Base-by-base conservation (phyloP, 78 protist species). In the Dictyostelium firmibasis region DNA sequence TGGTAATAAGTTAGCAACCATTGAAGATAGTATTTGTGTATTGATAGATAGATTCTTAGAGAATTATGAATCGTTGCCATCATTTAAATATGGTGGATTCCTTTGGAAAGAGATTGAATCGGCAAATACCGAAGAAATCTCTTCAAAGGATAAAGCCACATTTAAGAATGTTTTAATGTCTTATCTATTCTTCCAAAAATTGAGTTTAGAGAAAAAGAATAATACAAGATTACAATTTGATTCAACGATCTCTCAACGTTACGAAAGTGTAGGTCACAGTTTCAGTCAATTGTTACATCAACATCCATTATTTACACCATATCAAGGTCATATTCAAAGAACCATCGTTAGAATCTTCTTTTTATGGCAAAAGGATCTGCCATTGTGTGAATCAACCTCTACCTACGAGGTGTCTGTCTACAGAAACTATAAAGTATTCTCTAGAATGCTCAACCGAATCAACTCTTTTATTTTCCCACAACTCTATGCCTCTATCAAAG, bases 251-350 rank as follows among this genome's bases (percentile, higher is more conserved):
- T 38, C 36, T 27, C 87, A 79, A 69, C 83, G 83, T 29, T 89
- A 81, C 33, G 94, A 89, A 81, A 33, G 43, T 67, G 82, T 81
- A 25, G 75, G 83, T 25, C 86, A 81, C 7, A 41, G 74, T 6
- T 81, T 89, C 27, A 79, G 86, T 7, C 38, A 36, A 23, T 23
- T 70, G 9, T 85, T 89, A 14, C 86, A 89, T 50, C 79, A 81
- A 47, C 64, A 43, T 29, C 86, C 94, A 70, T 23, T 81, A 6
- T n/a, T 89, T 4, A n/a, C 83, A 18, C 79, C 82, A 1, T 89
- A 79, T 62, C 77, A 83, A 44, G 94, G 94, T 38, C 86, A 89
- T n/a, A 89, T 89, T 35, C 94, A 89, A 69, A 81, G 94, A 81
- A 69, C 94, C 2, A 70, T 81, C 10, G 86, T 81, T 20, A 78